Evolutionary conservation across 441 rosid species (phyloP).

Genomic region (Gossypium trilobum): DNA sequence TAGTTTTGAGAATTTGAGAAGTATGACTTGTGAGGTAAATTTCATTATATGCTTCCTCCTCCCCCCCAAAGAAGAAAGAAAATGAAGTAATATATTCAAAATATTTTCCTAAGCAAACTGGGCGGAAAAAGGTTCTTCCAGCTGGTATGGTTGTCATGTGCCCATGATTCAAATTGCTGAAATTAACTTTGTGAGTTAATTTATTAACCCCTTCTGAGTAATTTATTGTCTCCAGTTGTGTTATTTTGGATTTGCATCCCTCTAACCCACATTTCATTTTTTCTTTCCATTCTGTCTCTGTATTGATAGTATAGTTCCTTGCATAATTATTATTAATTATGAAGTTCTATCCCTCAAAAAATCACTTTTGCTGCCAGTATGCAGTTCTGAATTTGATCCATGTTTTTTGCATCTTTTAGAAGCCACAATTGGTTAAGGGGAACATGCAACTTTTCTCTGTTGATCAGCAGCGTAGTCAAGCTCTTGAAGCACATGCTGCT

Average conservation of each 20-base stretch:
- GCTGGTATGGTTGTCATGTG: not conserved
- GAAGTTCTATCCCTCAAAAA: not conserved
- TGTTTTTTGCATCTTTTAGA: constrained; percentile 28
- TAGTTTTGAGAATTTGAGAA: not conserved
- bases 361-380: not conserved
- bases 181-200: not conserved
- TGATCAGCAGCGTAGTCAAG: constrained; percentile 99
- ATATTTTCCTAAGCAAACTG: not conserved
- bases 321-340: not conserved
- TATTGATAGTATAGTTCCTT: not conserved
- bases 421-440: constrained; percentile 92
- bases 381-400: constrained; percentile 4
- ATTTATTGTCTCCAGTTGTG: not conserved
- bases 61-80: not conserved
- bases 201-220: not conserved
- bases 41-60: not conserved
- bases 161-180: not conserved
- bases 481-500: constrained; percentile 99
- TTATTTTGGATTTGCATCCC: not conserved
- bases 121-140: not conserved
- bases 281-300: not conserved
- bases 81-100: not conserved
- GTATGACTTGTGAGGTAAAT: not conserved
- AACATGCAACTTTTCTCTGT: constrained; percentile 97
- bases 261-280: not conserved